Evolutionary conservation across 805 yeast genomes (phyloP), one percentile per base, ranked within the genome.

Genomic region (Yarrowia hollandica): DNA sequence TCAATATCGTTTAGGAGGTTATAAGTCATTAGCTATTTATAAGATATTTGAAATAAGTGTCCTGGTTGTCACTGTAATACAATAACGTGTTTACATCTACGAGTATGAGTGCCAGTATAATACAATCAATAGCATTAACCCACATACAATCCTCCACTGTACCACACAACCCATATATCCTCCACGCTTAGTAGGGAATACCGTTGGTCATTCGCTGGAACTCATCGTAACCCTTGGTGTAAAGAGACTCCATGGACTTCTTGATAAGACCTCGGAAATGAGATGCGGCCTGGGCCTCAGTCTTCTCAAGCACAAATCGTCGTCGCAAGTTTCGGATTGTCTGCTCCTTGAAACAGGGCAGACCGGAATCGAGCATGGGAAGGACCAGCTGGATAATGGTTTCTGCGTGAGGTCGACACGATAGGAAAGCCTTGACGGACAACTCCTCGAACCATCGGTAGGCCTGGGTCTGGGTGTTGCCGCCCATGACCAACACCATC

Each of bases 401-500:
- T 64, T 90, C 92, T 81, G 87, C 86, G 66, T 89, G 85, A 9
- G 96, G 94, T 64, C 99, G 79, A 63, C 90, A 85, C 0, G 96
- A 86, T 66, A 94, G 79, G 73, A 83, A 94, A 0, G 96, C 96
- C 71, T 92, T 91, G 59, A 95, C 86, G 72, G 97, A 92, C 50
- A 92, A 78, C 68, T 92, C 98, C 72, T 94, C 97, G 74, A 90
- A 94, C 90, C 97, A 88, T 65, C 77, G 78, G 74, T 84, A 94
- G 0, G 97, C 91, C 69, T 89, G 96, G 0, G 98, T 88, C 30
- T 81, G 78, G 21, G 82, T 78, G 15, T 83, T 79, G 0, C 98
- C 98, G n/a, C 99, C 99, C 85, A 94, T 83, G 1, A 94, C 97
- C 69, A 83, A 81, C 5, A 94, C 87, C 99, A 95, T 94, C 69